Percentiles rank a stretch among this genome's conserved stretches.
Evolutionary conservation across 192 early-diverging fungal species (phyloP).

Genomic region (Gonapodya sp.): DNA sequence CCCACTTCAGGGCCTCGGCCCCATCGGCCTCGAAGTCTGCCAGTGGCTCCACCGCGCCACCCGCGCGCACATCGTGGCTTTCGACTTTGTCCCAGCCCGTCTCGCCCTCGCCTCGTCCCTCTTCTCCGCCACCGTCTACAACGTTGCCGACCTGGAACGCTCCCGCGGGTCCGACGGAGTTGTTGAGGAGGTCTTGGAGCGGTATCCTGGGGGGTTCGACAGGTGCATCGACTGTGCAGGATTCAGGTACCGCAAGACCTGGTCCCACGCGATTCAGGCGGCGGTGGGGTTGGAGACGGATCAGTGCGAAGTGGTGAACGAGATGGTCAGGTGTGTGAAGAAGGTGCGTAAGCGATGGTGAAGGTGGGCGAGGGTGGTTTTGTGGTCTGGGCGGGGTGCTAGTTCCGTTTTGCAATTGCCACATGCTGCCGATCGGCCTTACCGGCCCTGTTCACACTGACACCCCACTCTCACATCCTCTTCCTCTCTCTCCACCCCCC

Average conservation of each 20-base stretch:
- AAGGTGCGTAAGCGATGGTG: too few relatives aligned
- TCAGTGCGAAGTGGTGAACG: slow-evolving; percentile 31
- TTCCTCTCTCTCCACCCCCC: neutral
- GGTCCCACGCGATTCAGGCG: slow-evolving; percentile 30
- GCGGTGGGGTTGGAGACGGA: slow-evolving; percentile 39
- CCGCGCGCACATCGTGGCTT: slow-evolving; percentile 24
- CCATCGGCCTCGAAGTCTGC: slow-evolving; percentile 31
- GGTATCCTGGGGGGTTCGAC: slow-evolving; percentile 34
- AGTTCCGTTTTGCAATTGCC: too few relatives aligned
- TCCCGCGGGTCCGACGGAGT: slow-evolving; percentile 16
- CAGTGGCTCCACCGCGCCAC: slow-evolving; percentile 16
- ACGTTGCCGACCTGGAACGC: slow-evolving; percentile 15
- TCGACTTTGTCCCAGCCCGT: slow-evolving; percentile 30
- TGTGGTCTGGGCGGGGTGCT: too few relatives aligned
- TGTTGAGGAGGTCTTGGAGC: slow-evolving; percentile 19
- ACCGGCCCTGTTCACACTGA: too few relatives aligned
- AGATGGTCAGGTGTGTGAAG: slow-evolving; percentile 26
- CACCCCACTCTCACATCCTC: neutral
- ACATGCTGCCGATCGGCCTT: too few relatives aligned
- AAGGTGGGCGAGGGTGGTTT: too few relatives aligned
- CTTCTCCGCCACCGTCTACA: slow-evolving; percentile 22
- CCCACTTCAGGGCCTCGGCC: slow-evolving; percentile 27
- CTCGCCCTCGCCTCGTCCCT: slow-evolving; percentile 19
- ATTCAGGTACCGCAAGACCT: slow-evolving; percentile 38
- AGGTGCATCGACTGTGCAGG: slow-evolving; percentile 40